Percentiles rank a stretch among this genome's conserved stretches.
Evolutionary conservation across 768 basidiomycete species (phyloP).

Genomic region (Termitomyces sp.): DNA sequence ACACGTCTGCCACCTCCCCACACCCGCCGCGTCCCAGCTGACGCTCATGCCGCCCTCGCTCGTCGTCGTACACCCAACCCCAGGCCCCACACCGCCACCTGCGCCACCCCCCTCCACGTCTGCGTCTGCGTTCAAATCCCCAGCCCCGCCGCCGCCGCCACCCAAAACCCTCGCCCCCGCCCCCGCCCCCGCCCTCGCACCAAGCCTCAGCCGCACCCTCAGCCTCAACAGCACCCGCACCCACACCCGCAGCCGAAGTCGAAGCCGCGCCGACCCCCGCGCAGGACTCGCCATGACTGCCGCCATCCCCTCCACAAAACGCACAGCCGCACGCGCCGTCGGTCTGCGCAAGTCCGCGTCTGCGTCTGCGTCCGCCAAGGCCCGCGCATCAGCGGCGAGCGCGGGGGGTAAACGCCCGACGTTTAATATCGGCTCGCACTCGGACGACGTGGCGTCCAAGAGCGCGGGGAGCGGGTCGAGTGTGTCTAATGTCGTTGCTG

Average conservation of each 20-base stretch:
- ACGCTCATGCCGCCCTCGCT: constrained; percentile 25
- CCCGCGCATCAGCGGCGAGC: neutral
- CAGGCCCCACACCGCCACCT: constrained; percentile 70
- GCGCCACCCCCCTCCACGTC: constrained; percentile 6
- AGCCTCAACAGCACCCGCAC: constrained; percentile 3
- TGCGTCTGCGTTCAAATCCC: no score
- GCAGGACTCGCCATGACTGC: constrained; percentile 11
- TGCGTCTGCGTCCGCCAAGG: neutral
- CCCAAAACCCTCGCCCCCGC: neutral
- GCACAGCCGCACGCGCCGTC: neutral
- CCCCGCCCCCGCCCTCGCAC: constrained; percentile 2
- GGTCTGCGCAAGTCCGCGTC: constrained; percentile 2
- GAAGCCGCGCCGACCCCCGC: constrained; percentile 11
- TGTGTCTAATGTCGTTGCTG: constrained; percentile 12
- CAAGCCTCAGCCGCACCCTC: constrained; percentile 10
- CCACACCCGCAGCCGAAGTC: constrained; percentile 14
- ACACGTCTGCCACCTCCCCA: constrained; percentile 8
- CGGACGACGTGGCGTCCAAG: constrained; percentile 43
- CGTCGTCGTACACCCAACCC: constrained; percentile 71
- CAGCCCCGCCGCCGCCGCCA: no score
- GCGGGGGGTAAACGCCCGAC: constrained; percentile 22
- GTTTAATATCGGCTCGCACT: constrained; percentile 59
- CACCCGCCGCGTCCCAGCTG: constrained; percentile 10
- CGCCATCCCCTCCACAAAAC: neutral
- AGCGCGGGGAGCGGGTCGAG: constrained; percentile 32